phyloP scores from a whole-genome alignment of 2,329 filamentous ascomycete genomes.

The Aspergillus alliaceus region DNA sequence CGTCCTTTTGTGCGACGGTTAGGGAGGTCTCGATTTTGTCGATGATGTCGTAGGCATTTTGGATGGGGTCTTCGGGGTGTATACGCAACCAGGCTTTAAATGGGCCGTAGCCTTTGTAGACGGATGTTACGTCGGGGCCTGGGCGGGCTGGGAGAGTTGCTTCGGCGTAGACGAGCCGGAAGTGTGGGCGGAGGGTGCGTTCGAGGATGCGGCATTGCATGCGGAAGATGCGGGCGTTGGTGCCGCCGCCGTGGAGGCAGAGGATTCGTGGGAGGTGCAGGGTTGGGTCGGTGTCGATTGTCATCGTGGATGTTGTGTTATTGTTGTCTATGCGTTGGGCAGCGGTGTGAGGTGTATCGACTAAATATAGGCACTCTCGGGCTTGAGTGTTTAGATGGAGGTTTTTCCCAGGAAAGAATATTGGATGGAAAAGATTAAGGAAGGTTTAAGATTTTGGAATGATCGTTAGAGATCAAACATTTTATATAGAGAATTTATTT shows the following conservation, averaged over 20 bases:
- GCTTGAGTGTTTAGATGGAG: too few species aligned
- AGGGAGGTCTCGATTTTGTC: background rate
- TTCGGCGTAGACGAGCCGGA: slow-evolving; percentile 6
- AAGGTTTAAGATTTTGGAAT: too few species aligned
- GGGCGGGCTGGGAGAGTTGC: background rate
- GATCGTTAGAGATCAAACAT: too few species aligned
- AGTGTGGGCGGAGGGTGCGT: background rate
- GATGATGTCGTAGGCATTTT: background rate
- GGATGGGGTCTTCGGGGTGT: background rate
- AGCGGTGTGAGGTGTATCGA: too few species aligned
- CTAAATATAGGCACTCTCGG: too few species aligned
- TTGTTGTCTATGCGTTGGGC: too few species aligned
- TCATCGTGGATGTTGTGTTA: too few species aligned
- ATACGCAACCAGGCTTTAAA: background rate
- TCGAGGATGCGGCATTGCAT: slow-evolving; percentile 3
- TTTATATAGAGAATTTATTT: too few species aligned
- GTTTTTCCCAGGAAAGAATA: too few species aligned
- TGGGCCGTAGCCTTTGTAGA: background rate
- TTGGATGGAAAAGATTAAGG: too few species aligned
- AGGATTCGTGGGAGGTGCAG: background rate
- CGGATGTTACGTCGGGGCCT: background rate
- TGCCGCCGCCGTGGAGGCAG: slow-evolving; percentile 2
- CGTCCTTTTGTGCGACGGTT: background rate
- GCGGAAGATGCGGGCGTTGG: slow-evolving; percentile 2
- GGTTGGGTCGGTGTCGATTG: background rate